Conservation (phyloP, 2,329 filamentous ascomycete species). For the Claviceps citrina region DNA sequence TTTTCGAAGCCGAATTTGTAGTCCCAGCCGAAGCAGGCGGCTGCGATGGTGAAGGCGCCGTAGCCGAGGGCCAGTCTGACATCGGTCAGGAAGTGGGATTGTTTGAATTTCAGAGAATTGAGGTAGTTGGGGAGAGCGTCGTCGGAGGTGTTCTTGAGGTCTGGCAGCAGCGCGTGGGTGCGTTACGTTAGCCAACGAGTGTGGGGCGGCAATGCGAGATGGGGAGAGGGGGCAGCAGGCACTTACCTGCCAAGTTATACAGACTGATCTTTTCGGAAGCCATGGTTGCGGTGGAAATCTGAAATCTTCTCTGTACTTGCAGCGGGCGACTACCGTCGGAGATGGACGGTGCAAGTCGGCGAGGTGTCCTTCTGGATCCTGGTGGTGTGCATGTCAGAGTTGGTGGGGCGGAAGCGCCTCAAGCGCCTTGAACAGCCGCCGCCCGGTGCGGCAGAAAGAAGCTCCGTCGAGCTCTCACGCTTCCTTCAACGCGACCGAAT, state of each 20-base stretch:
- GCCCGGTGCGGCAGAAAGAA: not conserved
- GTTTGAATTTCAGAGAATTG: constrained; percentile 69
- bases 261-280: constrained; percentile 43
- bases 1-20: constrained; percentile 79
- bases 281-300: constrained; percentile 13
- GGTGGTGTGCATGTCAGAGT: not conserved
- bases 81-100: constrained; percentile 68
- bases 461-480: not conserved
- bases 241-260: constrained; percentile 49
- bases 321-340: not conserved
- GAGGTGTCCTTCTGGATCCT: constrained; percentile 3
- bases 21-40: constrained; percentile 77
- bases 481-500: not conserved
- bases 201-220: not conserved
- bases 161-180: too few species aligned
- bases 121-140: constrained; percentile 91
- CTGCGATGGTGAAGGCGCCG: constrained; percentile 62
- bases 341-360: not conserved
- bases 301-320: not conserved
- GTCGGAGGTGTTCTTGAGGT: constrained; percentile 92
- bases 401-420: not conserved
- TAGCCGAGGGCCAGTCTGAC: constrained; percentile 75
- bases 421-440: too few species aligned
- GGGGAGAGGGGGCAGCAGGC: too few species aligned
- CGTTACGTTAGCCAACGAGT: too few species aligned